Conservation (phyloP, 139 green algal species). For the Chlamydomonas sphaeroides region DNA sequence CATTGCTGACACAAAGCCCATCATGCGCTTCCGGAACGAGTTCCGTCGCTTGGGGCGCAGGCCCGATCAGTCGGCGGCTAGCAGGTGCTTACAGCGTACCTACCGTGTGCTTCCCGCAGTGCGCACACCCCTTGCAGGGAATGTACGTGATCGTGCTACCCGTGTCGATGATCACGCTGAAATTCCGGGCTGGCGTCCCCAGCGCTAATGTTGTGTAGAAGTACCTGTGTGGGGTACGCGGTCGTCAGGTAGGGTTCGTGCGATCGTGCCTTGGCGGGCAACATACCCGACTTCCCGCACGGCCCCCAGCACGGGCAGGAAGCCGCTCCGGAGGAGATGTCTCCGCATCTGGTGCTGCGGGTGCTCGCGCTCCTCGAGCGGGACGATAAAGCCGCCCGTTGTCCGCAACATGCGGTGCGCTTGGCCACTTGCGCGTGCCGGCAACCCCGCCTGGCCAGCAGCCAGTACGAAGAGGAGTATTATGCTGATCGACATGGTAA, state of each 20-base stretch:
- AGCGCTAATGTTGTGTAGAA: conserved; percentile 87
- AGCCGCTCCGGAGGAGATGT: conserved; percentile 62
- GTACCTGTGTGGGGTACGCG: conserved; percentile 68
- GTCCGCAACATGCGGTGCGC: too few species aligned
- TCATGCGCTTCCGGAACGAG: too few species aligned
- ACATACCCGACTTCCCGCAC: conserved; percentile 78
- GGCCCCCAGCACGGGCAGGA: conserved; percentile 70
- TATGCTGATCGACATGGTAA: too few species aligned
- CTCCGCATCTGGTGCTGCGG: neutral
- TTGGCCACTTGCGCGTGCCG: too few species aligned
- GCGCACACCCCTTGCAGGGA: conserved; percentile 75
- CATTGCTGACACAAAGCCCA: too few species aligned
- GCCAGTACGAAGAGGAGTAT: too few species aligned
- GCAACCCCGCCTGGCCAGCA: too few species aligned
- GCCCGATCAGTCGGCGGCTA: too few species aligned
- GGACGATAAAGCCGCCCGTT: conserved; percentile 9
- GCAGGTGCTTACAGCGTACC: too few species aligned
- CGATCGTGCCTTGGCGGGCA: neutral
- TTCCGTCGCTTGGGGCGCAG: too few species aligned
- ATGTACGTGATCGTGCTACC: conserved; percentile 96
- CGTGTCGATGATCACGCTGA: conserved; percentile 96
- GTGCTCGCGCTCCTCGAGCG: neutral
- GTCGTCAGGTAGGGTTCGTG: neutral
- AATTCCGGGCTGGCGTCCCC: conserved; percentile 82
- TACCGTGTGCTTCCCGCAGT: conserved; percentile 74